These are phyloP conservation scores for Acacia crassicarpa DNA, from an alignment of 306 rosid genomes.

Conservation along the genomic window DNA sequence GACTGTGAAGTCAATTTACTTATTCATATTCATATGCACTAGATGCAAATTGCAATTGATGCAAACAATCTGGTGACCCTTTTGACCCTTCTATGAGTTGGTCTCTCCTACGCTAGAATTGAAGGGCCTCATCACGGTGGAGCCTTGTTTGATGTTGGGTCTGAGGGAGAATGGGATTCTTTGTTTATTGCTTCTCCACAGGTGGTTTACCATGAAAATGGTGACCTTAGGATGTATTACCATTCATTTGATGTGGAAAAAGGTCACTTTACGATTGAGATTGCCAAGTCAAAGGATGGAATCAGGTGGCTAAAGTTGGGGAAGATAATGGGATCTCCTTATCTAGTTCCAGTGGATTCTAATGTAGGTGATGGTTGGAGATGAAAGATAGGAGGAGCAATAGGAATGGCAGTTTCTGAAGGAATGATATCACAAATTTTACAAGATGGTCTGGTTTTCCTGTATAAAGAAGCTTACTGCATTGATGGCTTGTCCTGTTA, in stretches of 20 bases:
- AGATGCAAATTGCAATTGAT: too few species aligned
- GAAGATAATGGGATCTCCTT: conserved; percentile 69
- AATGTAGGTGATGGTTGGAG: conserved; percentile 65
- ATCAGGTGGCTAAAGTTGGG: conserved; percentile 76
- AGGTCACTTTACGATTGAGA: conserved; percentile 58
- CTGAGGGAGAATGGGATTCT: conserved; percentile 70
- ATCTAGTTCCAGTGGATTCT: conserved; percentile 63
- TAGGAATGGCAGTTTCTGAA: conserved; percentile 70
- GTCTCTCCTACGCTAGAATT: too few species aligned
- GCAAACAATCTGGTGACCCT: too few species aligned
- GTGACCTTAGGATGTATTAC: conserved; percentile 81
- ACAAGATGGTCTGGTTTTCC: conserved; percentile 69
- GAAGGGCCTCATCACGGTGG: conserved; percentile 90
- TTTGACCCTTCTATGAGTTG: too few species aligned
- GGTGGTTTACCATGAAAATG: conserved; percentile 65
- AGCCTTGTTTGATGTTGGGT: conserved; percentile 72
- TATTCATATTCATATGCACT: conserved; percentile 41
- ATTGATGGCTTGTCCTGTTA: not conserved
- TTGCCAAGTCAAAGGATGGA: conserved; percentile 87
- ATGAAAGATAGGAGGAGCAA: conserved; percentile 51
- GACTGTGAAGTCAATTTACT: not conserved
- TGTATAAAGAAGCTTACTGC: conserved; percentile 29
- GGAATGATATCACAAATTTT: conserved; percentile 43
- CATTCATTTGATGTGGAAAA: conserved; percentile 65
- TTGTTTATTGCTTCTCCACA: conserved; percentile 61